These are phyloP conservation scores for Solanum rostratum DNA, from an alignment of 257 asterid species.

Conservation along the genomic window DNA sequence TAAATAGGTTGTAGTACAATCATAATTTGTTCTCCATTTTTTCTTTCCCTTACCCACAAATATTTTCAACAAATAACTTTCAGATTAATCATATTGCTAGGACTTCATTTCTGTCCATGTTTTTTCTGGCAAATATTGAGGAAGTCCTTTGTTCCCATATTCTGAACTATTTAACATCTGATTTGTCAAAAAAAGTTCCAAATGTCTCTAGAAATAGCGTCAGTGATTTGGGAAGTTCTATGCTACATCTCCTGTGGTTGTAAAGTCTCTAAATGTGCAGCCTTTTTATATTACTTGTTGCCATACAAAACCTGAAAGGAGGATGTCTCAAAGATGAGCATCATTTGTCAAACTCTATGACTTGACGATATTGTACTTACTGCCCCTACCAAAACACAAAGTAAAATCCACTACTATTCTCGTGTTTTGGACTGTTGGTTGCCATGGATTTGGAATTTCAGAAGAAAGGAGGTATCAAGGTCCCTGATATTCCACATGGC, in stretches of 20 bases:
- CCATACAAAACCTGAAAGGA: neutral
- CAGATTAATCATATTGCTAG: neutral
- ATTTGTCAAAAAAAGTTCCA: neutral
- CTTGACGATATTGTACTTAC: neutral
- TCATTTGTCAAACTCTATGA: neutral
- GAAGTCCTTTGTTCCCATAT: neutral
- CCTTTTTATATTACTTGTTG: neutral
- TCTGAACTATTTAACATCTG: neutral
- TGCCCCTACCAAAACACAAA: neutral
- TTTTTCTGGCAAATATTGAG: neutral
- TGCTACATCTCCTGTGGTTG: neutral
- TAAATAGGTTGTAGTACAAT: neutral
- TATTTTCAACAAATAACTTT: neutral
- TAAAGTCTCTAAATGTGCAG: neutral
- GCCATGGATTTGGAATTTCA: neutral
- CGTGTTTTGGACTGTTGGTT: neutral
- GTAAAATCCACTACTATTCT: neutral
- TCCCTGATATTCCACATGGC: neutral
- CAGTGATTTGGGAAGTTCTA: neutral
- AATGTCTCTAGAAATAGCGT: neutral
- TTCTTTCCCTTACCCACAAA: neutral
- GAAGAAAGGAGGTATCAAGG: neutral
- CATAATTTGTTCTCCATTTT: neutral
- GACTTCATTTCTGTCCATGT: neutral
- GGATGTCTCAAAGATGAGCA: neutral